Conservation (phyloP, 202 grass and related monocot species). For the Zizania palustris region DNA sequence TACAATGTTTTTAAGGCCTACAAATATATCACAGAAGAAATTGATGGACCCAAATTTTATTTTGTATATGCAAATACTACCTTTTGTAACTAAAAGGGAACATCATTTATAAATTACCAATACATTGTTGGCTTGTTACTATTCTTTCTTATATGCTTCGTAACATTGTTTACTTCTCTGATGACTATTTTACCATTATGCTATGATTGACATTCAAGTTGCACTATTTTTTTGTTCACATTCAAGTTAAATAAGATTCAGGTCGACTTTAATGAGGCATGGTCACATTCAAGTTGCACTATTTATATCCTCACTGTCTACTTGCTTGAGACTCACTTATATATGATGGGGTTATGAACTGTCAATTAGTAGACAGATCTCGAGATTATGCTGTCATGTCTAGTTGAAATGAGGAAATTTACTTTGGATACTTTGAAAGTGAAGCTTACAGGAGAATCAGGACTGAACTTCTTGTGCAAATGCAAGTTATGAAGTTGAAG, state of each 20-base stretch:
- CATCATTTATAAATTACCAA: background rate
- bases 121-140: background rate
- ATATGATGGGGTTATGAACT: no score
- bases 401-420: no score
- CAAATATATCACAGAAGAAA: background rate
- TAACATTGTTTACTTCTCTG: background rate
- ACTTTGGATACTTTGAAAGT: no score
- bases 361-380: no score
- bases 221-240: background rate
- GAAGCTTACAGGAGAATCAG: no score
- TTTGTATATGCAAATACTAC: background rate
- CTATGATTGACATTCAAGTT: background rate
- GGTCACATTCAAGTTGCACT: background rate
- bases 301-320: no score
- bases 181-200: conserved; percentile 2
- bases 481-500: no score
- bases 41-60: background rate
- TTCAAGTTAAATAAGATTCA: background rate
- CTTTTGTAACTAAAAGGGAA: background rate
- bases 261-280: background rate
- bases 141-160: background rate
- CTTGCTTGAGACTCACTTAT: no score
- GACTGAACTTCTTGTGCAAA: no score
- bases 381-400: no score
- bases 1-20: background rate